These are phyloP conservation scores for Orbilia brochopaga DNA, from an alignment of 2,329 filamentous ascomycete genomes.

Conservation along the genomic window DNA sequence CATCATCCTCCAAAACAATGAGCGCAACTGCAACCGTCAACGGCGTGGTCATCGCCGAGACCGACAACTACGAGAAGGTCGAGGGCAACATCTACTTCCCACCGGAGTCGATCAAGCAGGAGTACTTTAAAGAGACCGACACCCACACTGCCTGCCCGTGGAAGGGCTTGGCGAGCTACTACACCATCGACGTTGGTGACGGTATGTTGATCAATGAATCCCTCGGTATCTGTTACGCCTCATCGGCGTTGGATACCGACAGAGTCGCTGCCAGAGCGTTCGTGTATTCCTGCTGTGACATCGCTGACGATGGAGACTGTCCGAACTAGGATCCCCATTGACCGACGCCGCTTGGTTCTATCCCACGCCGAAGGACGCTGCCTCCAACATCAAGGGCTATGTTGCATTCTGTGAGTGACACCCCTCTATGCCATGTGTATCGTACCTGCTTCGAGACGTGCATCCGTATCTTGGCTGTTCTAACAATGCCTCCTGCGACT, in stretches of 20 bases:
- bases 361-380: slow-evolving; percentile 61
- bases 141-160: slow-evolving; percentile 60
- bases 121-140: slow-evolving; percentile 59
- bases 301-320: slow-evolving; percentile 14
- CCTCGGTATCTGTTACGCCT: neutral
- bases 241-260: neutral
- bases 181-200: slow-evolving; percentile 58
- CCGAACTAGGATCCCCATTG: slow-evolving; percentile 12
- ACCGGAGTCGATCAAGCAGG: slow-evolving; percentile 58
- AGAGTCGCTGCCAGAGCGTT: slow-evolving; percentile 1
- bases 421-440: neutral
- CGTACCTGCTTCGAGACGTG: slow-evolving; percentile 8
- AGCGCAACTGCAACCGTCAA: slow-evolving; percentile 60
- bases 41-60: slow-evolving; percentile 60
- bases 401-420: slow-evolving; percentile 66
- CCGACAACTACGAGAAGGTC: slow-evolving; percentile 61
- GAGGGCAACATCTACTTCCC: slow-evolving; percentile 62
- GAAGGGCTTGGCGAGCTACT: slow-evolving; percentile 62
- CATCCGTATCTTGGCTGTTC: slow-evolving; percentile 5
- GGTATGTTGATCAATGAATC: slow-evolving; percentile 20
- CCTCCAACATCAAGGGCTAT: slow-evolving; percentile 63
- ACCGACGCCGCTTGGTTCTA: slow-evolving; percentile 65
- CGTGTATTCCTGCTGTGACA: slow-evolving; percentile 10
- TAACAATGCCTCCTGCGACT: no score
- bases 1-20: slow-evolving; percentile 49